These are phyloP conservation scores for Clitopilus passeckerianus DNA, from an alignment of 768 basidiomycete species.

Conservation along the genomic window DNA sequence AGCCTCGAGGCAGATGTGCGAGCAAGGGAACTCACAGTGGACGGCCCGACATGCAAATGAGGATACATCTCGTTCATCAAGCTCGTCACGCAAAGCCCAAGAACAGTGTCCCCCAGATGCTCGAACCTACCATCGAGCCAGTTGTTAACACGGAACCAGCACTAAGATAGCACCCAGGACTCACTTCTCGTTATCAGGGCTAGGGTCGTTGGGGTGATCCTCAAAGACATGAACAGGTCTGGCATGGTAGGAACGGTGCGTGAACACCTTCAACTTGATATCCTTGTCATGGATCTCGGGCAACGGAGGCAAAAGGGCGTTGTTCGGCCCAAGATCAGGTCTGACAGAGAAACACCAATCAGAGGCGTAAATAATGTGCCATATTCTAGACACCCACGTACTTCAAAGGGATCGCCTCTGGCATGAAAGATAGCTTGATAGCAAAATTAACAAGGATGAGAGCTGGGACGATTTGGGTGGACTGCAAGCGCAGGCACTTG, in stretches of 20 bases:
- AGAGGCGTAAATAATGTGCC: background rate
- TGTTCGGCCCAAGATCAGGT: constrained; percentile 37
- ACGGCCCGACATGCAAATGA: constrained; percentile 68
- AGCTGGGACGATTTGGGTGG: background rate
- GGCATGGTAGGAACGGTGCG: constrained; percentile 67
- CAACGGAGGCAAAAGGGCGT: constrained; percentile 49
- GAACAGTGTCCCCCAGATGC: constrained; percentile 72
- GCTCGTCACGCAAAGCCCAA: constrained; percentile 61
- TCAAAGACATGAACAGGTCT: constrained; percentile 75
- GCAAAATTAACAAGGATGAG: background rate
- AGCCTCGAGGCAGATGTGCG: constrained; percentile 8
- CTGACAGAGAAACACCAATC: constrained; percentile 14
- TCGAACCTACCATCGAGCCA: constrained; percentile 46
- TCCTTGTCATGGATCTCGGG: constrained; percentile 45
- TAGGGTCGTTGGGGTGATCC: constrained; percentile 64
- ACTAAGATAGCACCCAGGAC: constrained; percentile 5
- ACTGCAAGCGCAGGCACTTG: background rate
- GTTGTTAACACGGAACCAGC: background rate
- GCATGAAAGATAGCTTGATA: background rate
- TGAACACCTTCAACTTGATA: constrained; percentile 58
- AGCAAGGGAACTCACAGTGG: constrained; percentile 47
- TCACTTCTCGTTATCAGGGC: constrained; percentile 81
- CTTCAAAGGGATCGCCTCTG: background rate
- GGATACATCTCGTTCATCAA: constrained; percentile 64
- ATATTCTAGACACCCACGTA: background rate